Percentiles rank a stretch among this genome's conserved stretches.
phyloP scores from a whole-genome alignment of 73 alveolate genomes.

The Uronychia binucleata region DNA sequence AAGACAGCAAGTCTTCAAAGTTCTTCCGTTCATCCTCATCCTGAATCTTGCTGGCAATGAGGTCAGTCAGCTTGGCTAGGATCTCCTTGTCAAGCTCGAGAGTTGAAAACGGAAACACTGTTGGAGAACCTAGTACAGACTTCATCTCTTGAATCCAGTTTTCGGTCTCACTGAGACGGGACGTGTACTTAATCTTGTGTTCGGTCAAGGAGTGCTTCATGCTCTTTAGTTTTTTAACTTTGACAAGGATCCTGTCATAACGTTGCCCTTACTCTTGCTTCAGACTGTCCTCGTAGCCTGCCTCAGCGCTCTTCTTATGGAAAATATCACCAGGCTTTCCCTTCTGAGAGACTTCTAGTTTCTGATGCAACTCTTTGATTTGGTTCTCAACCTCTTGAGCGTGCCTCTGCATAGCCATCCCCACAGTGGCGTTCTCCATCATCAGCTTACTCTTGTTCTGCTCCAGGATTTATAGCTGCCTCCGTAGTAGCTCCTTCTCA shows the following conservation, averaged over 20 bases:
- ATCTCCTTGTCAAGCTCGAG: constrained; percentile 15
- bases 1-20: constrained; percentile 38
- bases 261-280: not conserved
- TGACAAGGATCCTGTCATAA: not conserved
- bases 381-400: not conserved
- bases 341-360: not conserved
- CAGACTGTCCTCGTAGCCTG: not conserved
- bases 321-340: not conserved
- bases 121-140: no score
- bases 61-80: not conserved
- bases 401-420: not conserved
- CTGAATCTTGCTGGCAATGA: constrained; percentile 9
- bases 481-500: not conserved
- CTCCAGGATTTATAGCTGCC: not conserved
- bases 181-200: constrained; percentile 7
- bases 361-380: not conserved
- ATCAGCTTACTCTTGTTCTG: not conserved
- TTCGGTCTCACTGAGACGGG: not conserved
- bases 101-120: not conserved
- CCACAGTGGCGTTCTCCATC: not conserved
- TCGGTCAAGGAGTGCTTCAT: not conserved
- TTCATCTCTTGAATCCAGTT: constrained; percentile 2
- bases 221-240: not conserved
- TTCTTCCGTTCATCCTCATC: constrained; percentile 44
- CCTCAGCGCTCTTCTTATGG: not conserved